Percentiles rank a stretch among this genome's conserved stretches.
phyloP scores from a whole-genome alignment of 352 stramenopile species.

The Phytophthora vignae region DNA sequence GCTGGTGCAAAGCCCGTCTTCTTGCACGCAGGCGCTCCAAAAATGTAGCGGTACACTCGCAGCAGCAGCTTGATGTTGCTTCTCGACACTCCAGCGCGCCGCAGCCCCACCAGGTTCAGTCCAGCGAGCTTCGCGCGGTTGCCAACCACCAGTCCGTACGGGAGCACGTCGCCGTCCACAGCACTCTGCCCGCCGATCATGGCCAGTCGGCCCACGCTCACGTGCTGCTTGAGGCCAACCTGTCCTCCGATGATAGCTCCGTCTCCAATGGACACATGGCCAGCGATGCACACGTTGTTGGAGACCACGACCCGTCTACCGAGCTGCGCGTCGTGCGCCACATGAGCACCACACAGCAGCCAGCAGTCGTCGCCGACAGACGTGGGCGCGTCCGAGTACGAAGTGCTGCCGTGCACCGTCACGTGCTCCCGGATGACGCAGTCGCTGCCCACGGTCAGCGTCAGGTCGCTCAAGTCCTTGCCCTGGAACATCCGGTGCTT shows the following conservation, averaged over 20 bases:
- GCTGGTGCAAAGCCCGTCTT: constrained; percentile 80
- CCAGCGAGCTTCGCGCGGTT: constrained; percentile 83
- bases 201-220: constrained; percentile 70
- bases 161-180: constrained; percentile 85
- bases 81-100: constrained; percentile 66
- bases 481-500: constrained; percentile 54
- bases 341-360: constrained; percentile 78
- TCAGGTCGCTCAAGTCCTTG: constrained; percentile 13
- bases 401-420: constrained; percentile 83
- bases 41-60: constrained; percentile 81
- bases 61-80: constrained; percentile 83
- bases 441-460: constrained; percentile 67
- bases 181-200: constrained; percentile 87
- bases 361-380: constrained; percentile 80
- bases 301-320: constrained; percentile 78
- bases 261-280: constrained; percentile 80
- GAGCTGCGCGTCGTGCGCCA: constrained; percentile 75
- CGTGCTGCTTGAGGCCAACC: constrained; percentile 81
- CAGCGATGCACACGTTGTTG: constrained; percentile 86
- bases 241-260: constrained; percentile 82
- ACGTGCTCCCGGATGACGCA: constrained; percentile 87
- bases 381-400: constrained; percentile 66
- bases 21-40: constrained; percentile 53
- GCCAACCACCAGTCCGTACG: constrained; percentile 74
- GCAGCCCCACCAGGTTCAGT: constrained; percentile 79